phyloP scores from a whole-genome alignment of 139 green algal genomes.

The Astrephomene gubernaculifera region DNA sequence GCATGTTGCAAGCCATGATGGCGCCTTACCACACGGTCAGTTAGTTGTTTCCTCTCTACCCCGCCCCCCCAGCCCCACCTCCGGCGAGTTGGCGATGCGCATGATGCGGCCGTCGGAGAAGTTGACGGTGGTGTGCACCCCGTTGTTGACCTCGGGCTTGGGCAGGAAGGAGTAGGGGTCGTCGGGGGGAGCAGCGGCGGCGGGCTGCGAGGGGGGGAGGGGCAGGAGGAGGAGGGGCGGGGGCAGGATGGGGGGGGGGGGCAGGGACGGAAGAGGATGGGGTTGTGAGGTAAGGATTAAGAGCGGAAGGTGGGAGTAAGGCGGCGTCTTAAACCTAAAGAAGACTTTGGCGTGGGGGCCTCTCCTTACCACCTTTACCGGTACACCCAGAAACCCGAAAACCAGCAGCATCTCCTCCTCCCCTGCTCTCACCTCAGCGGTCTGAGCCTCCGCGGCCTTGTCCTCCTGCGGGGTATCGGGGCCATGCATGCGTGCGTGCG shows the following conservation, averaged over 20 bases:
- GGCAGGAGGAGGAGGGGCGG: background rate
- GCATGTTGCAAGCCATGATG: too few relatives aligned
- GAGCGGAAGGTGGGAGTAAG: too few relatives aligned
- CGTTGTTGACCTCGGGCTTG: slow-evolving; percentile 86
- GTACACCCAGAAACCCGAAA: too few relatives aligned
- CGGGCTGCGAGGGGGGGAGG: background rate
- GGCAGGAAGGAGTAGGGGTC: slow-evolving; percentile 92
- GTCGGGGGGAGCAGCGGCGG: slow-evolving; percentile 48
- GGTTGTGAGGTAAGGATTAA: too few relatives aligned
- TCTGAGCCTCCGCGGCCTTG: slow-evolving; percentile 28
- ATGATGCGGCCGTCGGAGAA: slow-evolving; percentile 77
- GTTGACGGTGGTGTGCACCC: slow-evolving; percentile 78
- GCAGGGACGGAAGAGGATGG: too few relatives aligned
- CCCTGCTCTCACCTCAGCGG: slow-evolving; percentile 1
- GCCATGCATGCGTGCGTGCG: too few relatives aligned
- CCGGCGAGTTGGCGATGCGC: slow-evolving; percentile 88
- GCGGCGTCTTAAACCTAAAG: too few relatives aligned
- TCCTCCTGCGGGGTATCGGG: slow-evolving; percentile 24
- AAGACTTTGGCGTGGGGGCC: too few relatives aligned
- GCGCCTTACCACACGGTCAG: background rate
- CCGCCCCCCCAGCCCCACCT: slow-evolving; percentile 21
- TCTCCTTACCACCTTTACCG: too few relatives aligned
- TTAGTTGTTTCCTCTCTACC: background rate
- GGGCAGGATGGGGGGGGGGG: too few relatives aligned
- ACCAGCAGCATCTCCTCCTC: too few relatives aligned